phyloP scores from a whole-genome alignment of 257 asterid genomes.

The Forsythia viridissima region DNA sequence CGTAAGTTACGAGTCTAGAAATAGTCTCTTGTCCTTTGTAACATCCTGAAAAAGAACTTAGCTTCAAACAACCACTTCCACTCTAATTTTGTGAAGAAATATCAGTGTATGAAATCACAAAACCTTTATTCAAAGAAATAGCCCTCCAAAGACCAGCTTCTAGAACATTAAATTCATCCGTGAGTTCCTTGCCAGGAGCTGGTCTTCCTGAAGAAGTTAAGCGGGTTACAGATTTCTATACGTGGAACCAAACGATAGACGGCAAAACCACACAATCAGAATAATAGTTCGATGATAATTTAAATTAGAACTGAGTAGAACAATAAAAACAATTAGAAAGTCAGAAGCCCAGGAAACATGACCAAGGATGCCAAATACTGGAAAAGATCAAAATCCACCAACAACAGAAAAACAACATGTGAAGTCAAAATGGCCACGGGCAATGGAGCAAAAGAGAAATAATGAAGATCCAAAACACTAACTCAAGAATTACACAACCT shows the following conservation, averaged over 20 bases:
- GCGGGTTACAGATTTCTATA: constrained; percentile 10
- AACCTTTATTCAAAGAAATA: constrained; percentile 89
- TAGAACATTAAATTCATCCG: constrained; percentile 83
- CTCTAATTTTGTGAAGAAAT: constrained; percentile 2
- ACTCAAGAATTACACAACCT: constrained; percentile 45
- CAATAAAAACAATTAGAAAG: constrained; percentile 21
- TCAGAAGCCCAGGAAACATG: constrained; percentile 12
- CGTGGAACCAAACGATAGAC: constrained; percentile 1
- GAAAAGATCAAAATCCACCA: constrained; percentile 10
- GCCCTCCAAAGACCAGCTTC: constrained; percentile 94
- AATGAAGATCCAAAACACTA: neutral
- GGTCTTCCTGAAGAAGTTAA: constrained; percentile 74
- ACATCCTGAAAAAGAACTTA: constrained; percentile 61
- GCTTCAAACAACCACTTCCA: constrained; percentile 19
- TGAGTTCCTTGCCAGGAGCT: constrained; percentile 88
- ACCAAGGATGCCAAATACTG: neutral
- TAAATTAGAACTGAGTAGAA: neutral
- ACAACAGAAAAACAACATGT: neutral
- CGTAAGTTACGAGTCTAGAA: constrained; percentile 88
- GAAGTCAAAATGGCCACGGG: neutral
- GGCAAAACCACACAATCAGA: constrained; percentile 2
- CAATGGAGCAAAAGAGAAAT: constrained; percentile 6
- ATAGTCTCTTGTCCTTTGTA: constrained; percentile 98
- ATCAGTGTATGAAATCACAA: neutral
- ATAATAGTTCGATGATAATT: neutral